Evolutionary conservation across 106 monocot species (phyloP).

Genomic region (Agapanthus africanus): DNA sequence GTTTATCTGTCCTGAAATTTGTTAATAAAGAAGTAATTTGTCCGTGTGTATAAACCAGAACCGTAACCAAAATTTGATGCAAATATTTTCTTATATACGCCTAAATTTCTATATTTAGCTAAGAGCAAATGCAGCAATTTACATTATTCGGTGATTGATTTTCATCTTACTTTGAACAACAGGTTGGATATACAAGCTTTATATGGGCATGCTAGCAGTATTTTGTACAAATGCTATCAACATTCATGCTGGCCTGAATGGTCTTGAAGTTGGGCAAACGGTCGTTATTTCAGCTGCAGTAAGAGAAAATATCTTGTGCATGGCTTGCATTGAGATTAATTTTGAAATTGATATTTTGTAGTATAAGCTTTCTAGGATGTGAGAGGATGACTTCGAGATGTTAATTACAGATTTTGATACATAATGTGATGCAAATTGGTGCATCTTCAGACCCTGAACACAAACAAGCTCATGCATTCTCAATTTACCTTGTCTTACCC

Average conservation of each 20-base stretch:
- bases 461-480: slow-evolving; percentile 93
- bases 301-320: slow-evolving; percentile 20
- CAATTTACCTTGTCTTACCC: slow-evolving; percentile 66
- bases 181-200: slow-evolving; percentile 90
- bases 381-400: not conserved
- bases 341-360: not conserved
- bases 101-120: no score
- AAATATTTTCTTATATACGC: no score
- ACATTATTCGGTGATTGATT: no score
- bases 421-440: slow-evolving; percentile 97
- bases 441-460: slow-evolving; percentile 63
- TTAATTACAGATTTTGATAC: slow-evolving; percentile 73
- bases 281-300: slow-evolving; percentile 91
- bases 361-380: not conserved
- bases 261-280: slow-evolving; percentile 91
- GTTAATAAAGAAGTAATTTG: no score
- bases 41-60: no score
- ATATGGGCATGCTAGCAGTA: slow-evolving; percentile 85
- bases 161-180: slow-evolving; percentile 10
- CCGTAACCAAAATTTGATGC: no score
- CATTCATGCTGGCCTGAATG: slow-evolving; percentile 93
- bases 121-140: no score
- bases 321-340: not conserved
- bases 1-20: no score
- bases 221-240: slow-evolving; percentile 93